phyloP scores from a whole-genome alignment of 1,284 basidiomycete genomes.

The Rhodotorula sp. region DNA sequence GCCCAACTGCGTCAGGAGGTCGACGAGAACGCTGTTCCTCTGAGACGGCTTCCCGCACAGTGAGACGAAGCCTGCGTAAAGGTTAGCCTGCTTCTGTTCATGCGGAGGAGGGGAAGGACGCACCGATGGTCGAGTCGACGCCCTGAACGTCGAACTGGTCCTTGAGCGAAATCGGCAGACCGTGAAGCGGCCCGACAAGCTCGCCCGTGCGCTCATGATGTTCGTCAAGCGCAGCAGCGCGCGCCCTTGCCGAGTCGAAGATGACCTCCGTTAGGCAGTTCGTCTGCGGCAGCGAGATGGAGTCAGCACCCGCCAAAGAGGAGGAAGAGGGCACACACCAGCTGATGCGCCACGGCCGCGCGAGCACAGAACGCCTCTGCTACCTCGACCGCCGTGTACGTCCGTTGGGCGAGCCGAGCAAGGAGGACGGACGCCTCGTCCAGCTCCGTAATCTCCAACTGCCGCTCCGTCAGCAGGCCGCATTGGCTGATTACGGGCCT shows the following conservation, averaged over 20 bases:
- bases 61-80: not conserved
- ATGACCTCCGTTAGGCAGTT: conserved; percentile 7
- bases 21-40: not conserved
- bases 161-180: conserved; percentile 59
- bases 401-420: conserved; percentile 57
- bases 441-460: conserved; percentile 67
- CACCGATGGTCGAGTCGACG: conserved; percentile 6
- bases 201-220: not conserved
- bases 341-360: conserved; percentile 75
- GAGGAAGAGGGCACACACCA: conserved; percentile 53
- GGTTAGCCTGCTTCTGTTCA: too few relatives aligned
- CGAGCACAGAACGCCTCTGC: conserved; percentile 75
- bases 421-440: conserved; percentile 55
- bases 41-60: not conserved
- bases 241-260: not conserved
- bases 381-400: conserved; percentile 67
- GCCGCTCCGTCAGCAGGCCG: conserved; percentile 62
- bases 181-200: conserved; percentile 55
- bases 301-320: not conserved
- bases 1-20: not conserved
- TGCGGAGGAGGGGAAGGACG: not conserved
- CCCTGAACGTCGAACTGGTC: conserved; percentile 54
- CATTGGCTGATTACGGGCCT: conserved; percentile 58
- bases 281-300: not conserved
- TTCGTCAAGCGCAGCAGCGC: not conserved